Base-by-base conservation (phyloP, 768 basidiomycete genomes). In the Auriscalpium orientale region DNA sequence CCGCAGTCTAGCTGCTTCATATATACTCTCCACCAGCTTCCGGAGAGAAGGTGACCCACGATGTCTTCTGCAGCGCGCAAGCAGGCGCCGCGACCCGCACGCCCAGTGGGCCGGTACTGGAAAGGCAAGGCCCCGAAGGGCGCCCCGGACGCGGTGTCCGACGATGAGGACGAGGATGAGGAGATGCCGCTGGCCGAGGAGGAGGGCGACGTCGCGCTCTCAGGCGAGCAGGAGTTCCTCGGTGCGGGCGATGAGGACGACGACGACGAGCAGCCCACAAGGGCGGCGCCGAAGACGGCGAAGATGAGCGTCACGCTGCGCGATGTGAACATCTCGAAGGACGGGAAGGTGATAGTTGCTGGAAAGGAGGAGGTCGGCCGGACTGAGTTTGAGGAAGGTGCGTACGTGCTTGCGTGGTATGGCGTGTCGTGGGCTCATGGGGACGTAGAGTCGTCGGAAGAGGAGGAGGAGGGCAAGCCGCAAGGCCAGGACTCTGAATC, bases 61-160 rank as follows among this genome's bases (percentile, higher is more conserved):
- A 61, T 61, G 57, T 56, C 66, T 11, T 51, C 65, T 13, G 54
- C 66, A 11, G 59, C 58, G 1, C 78, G 84, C 57, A 91, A 91
- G 62, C 80, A 82, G 57, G 89, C 89, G 8, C 82, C 86, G 20
- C 82, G 89, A n/a, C 78, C 84, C 8, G 79, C 90, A n/a, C 75
- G 78, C 51, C 90, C 93, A 5, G 91, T 82, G 2, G 87, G 82
- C 7, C 87, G 93, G 3, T 95, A 95, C 70, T 90, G 91, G 84
- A 89, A 88, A 63, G 93, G 93, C 54, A 91, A 91, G 63, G 89
- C 84, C 0, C 91, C 91, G 0, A 91, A 90, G 68, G 89, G 88
- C 47, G 77, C 72, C 36, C 73, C 72, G 1, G 81, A 81, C 22
- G 70, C 72, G 43, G 73, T 79, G 20, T 85, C 86, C 61, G 84